phyloP scores from a whole-genome alignment of 148 eudicot species.

The Camellia lanceoleosa region DNA sequence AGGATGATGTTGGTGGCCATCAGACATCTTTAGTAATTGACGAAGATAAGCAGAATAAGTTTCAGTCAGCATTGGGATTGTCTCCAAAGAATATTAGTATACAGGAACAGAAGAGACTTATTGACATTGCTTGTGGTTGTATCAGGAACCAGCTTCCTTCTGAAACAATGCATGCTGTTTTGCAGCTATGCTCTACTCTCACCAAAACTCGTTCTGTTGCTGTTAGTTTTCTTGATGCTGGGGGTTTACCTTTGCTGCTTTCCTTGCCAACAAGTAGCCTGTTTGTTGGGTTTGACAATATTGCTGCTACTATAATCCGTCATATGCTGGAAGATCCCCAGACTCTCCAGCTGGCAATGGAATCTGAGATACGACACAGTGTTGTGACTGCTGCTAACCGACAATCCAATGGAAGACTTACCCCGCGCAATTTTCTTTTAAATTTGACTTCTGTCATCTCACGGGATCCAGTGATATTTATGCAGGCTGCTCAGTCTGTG shows the following conservation, averaged over 20 bases:
- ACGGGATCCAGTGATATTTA: constrained; percentile 82
- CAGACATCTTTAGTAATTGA: constrained; percentile 59
- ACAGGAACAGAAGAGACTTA: constrained; percentile 68
- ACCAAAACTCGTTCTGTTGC: constrained; percentile 79
- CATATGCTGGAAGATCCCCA: constrained; percentile 98
- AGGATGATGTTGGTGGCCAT: constrained; percentile 40
- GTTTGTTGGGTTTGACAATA: constrained; percentile 86
- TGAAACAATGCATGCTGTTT: constrained; percentile 93
- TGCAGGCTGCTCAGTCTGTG: constrained; percentile 87
- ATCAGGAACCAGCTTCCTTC: constrained; percentile 73
- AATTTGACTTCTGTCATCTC: constrained; percentile 66
- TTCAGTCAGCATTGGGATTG: constrained; percentile 34
- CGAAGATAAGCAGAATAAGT: constrained; percentile 63
- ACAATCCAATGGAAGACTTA: constrained; percentile 81
- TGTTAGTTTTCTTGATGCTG: constrained; percentile 71
- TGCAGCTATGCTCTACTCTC: constrained; percentile 85
- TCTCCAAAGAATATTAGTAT: constrained; percentile 45
- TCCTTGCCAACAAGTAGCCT: constrained; percentile 81
- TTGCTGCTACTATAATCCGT: constrained; percentile 89
- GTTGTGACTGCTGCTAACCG: constrained; percentile 65
- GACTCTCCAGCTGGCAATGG: constrained; percentile 98
- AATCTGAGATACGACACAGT: constrained; percentile 87
- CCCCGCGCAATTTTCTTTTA: constrained; percentile 69
- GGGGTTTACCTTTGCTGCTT: constrained; percentile 83
- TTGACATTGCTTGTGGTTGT: constrained; percentile 74